Percentiles rank a stretch among this genome's conserved stretches.
phyloP scores from a whole-genome alignment of 176 grass and related monocot genomes.

The Olyra latifolia region DNA sequence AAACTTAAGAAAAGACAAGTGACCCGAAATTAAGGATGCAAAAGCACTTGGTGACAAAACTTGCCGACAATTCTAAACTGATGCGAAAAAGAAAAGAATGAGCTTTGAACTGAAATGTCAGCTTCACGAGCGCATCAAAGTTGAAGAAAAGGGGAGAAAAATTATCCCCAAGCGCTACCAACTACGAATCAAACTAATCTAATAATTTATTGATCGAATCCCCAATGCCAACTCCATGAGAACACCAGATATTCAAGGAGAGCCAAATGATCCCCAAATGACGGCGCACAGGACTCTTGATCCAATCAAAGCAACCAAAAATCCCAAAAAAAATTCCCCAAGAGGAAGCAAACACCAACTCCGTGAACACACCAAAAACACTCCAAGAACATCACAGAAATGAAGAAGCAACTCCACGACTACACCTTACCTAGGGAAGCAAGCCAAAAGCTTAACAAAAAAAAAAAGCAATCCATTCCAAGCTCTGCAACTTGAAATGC shows the following conservation, averaged over 20 bases:
- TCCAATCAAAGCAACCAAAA: conserved; percentile 29
- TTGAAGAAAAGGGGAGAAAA: conserved; percentile 17
- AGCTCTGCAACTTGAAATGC: conserved; percentile 18
- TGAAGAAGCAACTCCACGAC: not conserved
- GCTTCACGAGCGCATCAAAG: conserved; percentile 34
- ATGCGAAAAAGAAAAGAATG: conserved; percentile 30
- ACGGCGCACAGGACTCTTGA: not conserved
- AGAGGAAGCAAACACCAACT: conserved; percentile 1
- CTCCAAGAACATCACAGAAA: not conserved
- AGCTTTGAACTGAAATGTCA: conserved; percentile 36
- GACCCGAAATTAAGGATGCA: conserved; percentile 31
- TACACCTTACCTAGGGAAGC: not conserved
- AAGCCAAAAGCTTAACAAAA: not conserved
- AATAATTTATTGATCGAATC: conserved; percentile 18
- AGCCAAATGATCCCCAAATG: conserved; percentile 9
- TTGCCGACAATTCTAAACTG: conserved; percentile 47
- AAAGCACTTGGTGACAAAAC: conserved; percentile 35
- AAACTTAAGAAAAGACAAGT: conserved; percentile 38
- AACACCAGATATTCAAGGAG: not conserved
- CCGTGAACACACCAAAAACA: conserved; percentile 11
- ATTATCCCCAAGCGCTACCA: conserved; percentile 4
- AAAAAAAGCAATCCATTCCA: not conserved
- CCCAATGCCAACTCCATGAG: conserved; percentile 36
- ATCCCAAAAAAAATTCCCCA: not conserved
- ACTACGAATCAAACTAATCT: not conserved